These are phyloP conservation scores for Aschersonia sp. DNA, from an alignment of 2,329 filamentous ascomycete species.

Conservation along the genomic window DNA sequence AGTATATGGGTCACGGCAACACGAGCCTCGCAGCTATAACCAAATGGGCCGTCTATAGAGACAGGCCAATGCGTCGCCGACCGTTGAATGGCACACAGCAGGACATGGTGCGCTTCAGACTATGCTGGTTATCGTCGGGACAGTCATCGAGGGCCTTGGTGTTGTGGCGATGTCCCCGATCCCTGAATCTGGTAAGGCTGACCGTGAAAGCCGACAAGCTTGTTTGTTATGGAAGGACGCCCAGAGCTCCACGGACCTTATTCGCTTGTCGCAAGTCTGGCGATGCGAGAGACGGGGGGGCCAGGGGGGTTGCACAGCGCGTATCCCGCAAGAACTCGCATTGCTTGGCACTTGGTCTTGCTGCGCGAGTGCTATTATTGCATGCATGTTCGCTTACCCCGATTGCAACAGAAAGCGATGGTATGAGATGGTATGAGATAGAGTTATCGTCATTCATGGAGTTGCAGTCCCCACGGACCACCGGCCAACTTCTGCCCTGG, in stretches of 20 bases:
- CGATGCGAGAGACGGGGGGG: neutral
- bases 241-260: neutral
- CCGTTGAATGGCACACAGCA: neutral
- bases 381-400: neutral
- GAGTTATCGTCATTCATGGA: neutral
- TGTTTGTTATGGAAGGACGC: neutral
- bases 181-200: neutral
- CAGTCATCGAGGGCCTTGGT: neutral
- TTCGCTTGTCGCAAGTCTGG: neutral
- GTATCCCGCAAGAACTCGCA: neutral
- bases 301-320: neutral
- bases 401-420: neutral
- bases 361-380: neutral
- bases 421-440: neutral
- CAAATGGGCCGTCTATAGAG: neutral
- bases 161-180: neutral
- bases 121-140: no score
- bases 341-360: neutral
- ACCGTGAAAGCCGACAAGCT: neutral
- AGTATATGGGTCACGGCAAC: neutral
- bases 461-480: neutral
- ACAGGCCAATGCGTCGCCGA: neutral
- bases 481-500: neutral
- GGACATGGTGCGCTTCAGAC: no score
- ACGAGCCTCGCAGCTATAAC: neutral